These are phyloP conservation scores for Remersonia thermophila DNA, from an alignment of 2,329 filamentous ascomycete species.

Conservation along the genomic window DNA sequence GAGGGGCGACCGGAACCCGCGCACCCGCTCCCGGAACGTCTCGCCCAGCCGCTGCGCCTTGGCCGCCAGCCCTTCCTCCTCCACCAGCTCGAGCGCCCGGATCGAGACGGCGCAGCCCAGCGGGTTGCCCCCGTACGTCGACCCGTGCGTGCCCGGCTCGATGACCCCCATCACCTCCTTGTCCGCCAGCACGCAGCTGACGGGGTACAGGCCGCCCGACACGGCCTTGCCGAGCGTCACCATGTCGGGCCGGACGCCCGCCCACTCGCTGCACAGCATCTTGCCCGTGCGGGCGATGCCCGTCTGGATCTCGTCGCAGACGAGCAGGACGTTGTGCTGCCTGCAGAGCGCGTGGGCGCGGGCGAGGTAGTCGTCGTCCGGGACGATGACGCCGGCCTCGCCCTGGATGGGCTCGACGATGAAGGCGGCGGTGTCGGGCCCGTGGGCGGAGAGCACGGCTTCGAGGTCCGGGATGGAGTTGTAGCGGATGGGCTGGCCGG, in stretches of 20 bases:
- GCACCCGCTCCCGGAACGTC: conserved; percentile 68
- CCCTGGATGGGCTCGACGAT: conserved; percentile 95
- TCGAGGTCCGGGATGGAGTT: conserved; percentile 75
- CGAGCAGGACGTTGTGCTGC: conserved; percentile 89
- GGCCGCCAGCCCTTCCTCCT: conserved; percentile 80
- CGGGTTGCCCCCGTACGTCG: conserved; percentile 96
- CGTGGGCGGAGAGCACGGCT: conserved; percentile 65
- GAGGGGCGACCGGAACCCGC: conserved; percentile 63
- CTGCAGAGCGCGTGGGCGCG: conserved; percentile 77
- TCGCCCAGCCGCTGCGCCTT: conserved; percentile 71
- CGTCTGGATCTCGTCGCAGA: conserved; percentile 98
- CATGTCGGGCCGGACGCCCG: conserved; percentile 87
- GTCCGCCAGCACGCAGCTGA: conserved; percentile 77
- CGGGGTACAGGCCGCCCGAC: conserved; percentile 97
- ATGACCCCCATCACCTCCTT: conserved; percentile 92
- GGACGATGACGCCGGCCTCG: conserved; percentile 92
- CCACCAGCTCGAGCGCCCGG: conserved; percentile 82
- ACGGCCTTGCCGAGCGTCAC: conserved; percentile 95
- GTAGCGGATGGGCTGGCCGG: conserved; percentile 68
- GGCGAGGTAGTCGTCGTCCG: conserved; percentile 74
- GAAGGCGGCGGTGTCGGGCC: conserved; percentile 79
- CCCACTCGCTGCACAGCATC: conserved; percentile 91
- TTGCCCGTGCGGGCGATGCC: conserved; percentile 90
- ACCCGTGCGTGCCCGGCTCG: conserved; percentile 93
- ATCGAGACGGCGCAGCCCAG: conserved; percentile 92